phyloP scores from a whole-genome alignment of 257 asterid genomes.

The Parsonsia alboflavescens region DNA sequence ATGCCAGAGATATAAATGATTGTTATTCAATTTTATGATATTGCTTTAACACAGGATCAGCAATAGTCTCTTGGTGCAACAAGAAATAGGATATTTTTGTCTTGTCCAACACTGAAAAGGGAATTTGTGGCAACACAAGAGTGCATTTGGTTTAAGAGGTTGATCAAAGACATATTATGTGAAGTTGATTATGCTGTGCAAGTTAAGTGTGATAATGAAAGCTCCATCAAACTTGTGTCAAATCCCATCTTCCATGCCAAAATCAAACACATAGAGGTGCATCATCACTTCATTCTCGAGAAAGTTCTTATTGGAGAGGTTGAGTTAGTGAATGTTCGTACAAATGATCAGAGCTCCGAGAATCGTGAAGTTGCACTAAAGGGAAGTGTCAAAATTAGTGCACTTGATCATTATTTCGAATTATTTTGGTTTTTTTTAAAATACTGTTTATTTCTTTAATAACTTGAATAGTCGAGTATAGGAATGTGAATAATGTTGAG shows the following conservation, averaged over 20 bases:
- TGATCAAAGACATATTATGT: neutral
- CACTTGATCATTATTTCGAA: too few species aligned
- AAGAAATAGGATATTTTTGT: constrained; percentile 9
- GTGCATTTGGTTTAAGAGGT: constrained; percentile 6
- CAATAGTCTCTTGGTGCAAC: neutral
- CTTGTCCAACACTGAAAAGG: neutral
- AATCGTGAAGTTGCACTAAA: too few species aligned
- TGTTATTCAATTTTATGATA: neutral
- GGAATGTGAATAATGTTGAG: too few species aligned
- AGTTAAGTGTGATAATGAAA: constrained; percentile 11
- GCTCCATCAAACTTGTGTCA: constrained; percentile 8
- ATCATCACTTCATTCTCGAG: too few species aligned
- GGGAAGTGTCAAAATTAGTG: too few species aligned
- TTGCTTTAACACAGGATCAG: constrained; percentile 1
- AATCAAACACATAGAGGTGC: too few species aligned
- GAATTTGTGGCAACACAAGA: constrained; percentile 12
- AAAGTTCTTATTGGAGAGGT: too few species aligned
- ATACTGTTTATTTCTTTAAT: too few species aligned
- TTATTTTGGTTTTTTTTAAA: too few species aligned
- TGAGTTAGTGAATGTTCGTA: too few species aligned
- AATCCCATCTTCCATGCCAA: constrained; percentile 6
- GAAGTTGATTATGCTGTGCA: constrained; percentile 5
- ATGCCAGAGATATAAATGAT: neutral
- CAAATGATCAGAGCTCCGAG: too few species aligned
- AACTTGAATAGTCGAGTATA: too few species aligned